Percentiles rank a stretch among this genome's conserved stretches.
Evolutionary conservation across 2,329 filamentous ascomycete genomes (phyloP).

Genomic region (Bipolaris victoriae): DNA sequence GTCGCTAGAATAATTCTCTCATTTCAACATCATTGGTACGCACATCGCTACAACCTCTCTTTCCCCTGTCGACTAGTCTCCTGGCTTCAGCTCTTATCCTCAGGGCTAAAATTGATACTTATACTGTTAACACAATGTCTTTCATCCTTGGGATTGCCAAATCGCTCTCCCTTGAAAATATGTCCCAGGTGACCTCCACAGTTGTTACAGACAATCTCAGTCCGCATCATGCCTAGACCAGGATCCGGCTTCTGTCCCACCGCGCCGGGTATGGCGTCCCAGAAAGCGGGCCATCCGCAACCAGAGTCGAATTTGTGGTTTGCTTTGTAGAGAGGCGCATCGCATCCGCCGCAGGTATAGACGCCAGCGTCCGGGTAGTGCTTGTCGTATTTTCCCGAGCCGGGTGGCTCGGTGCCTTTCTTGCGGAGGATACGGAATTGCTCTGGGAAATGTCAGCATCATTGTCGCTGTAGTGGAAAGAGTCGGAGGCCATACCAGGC

Average conservation of each 20-base stretch:
- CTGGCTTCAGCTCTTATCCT: constrained; percentile 62
- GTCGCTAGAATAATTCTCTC: background rate
- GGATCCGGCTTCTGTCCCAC: constrained; percentile 81
- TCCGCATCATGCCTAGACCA: constrained; percentile 80
- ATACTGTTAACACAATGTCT: constrained; percentile 96
- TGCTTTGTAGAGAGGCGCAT: constrained; percentile 88
- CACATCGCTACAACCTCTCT: constrained; percentile 8
- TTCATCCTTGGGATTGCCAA: constrained; percentile 86
- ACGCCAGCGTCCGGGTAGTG: constrained; percentile 77
- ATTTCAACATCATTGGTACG: constrained; percentile 12
- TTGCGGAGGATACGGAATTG: constrained; percentile 93
- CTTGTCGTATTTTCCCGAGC: constrained; percentile 84
- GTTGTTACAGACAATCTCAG: constrained; percentile 92
- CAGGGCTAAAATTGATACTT: constrained; percentile 81
- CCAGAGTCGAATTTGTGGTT: constrained; percentile 94
- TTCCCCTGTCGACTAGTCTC: background rate
- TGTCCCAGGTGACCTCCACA: constrained; percentile 92
- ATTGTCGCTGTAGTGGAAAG: background rate
- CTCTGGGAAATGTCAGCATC: constrained; percentile 60
- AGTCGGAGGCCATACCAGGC: constrained; percentile 59
- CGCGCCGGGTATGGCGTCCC: constrained; percentile 90
- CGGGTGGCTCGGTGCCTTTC: constrained; percentile 86
- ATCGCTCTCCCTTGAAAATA: constrained; percentile 90
- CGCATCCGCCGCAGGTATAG: constrained; percentile 87
- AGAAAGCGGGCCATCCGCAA: constrained; percentile 98